Evolutionary conservation across 176 grass and related monocot genomes (phyloP).

Genomic region (Oryza coarctata): DNA sequence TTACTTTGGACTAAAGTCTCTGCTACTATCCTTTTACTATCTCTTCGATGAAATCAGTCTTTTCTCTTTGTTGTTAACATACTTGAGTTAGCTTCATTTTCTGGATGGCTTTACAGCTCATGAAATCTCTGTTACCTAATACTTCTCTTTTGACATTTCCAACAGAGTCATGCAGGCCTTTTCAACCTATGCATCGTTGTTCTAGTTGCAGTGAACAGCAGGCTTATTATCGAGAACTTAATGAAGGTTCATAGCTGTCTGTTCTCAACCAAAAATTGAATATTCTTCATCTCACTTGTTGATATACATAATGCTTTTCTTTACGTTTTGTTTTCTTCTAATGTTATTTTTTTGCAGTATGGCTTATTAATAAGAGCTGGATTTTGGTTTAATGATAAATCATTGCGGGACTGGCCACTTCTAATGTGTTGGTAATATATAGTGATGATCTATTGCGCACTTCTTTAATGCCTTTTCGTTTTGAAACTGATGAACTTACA

Average conservation of each 20-base stretch:
- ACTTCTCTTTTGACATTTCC: slow-evolving; percentile 28
- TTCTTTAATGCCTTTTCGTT: slow-evolving; percentile 7
- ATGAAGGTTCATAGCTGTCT: slow-evolving; percentile 74
- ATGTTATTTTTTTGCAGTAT: slow-evolving; percentile 58
- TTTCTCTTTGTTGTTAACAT: not conserved
- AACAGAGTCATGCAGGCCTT: slow-evolving; percentile 94
- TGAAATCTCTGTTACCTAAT: slow-evolving; percentile 1
- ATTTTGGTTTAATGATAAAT: slow-evolving; percentile 92
- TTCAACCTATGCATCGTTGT: slow-evolving; percentile 97
- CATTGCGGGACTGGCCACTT: slow-evolving; percentile 86
- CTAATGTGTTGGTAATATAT: slow-evolving; percentile 93
- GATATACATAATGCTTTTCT: not conserved
- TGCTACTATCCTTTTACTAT: too few species aligned
- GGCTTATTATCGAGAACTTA: slow-evolving; percentile 97
- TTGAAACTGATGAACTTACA: slow-evolving; percentile 10
- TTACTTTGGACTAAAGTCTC: not conserved
- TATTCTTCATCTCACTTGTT: not conserved
- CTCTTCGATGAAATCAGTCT: too few species aligned
- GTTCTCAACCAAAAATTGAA: slow-evolving; percentile 7
- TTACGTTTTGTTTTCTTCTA: not conserved
- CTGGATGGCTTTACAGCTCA: slow-evolving; percentile 3
- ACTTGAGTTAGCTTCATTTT: not conserved
- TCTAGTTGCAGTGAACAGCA: slow-evolving; percentile 86
- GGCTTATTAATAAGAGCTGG: slow-evolving; percentile 94
- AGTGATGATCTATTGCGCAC: not conserved